Conservation (phyloP, 148 eudicot species). For the Nyssa sinensis region DNA sequence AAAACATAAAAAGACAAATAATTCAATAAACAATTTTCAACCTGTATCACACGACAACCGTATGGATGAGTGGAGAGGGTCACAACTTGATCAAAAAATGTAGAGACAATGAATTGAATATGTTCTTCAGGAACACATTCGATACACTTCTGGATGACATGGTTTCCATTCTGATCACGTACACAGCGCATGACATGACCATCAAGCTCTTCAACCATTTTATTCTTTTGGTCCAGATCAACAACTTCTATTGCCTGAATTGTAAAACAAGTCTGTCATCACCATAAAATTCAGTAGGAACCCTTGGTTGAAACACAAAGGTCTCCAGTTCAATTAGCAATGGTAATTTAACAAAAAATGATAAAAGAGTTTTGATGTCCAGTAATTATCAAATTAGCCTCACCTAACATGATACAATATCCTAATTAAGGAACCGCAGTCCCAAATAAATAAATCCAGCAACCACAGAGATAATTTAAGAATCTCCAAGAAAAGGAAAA, state of each 20-base stretch:
- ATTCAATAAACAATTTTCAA: constrained; percentile 17
- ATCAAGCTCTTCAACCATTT: constrained; percentile 93
- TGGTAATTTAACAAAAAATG: background rate
- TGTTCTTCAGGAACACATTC: constrained; percentile 97
- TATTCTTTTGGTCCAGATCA: constrained; percentile 92
- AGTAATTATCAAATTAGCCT: background rate
- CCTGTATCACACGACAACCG: constrained; percentile 99
- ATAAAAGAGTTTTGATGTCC: background rate
- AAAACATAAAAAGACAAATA: background rate
- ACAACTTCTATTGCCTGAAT: constrained; percentile 97
- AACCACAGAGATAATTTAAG: background rate
- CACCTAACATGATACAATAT: background rate
- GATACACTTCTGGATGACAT: constrained; percentile 96
- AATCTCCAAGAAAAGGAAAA: no score
- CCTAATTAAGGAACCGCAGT: background rate
- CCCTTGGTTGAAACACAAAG: background rate
- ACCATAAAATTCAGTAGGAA: background rate
- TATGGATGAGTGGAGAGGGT: constrained; percentile 97
- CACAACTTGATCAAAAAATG: constrained; percentile 94
- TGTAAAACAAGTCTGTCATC: background rate
- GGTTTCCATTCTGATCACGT: constrained; percentile 99
- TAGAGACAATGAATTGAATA: constrained; percentile 77
- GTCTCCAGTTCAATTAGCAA: background rate
- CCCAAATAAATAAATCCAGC: background rate
- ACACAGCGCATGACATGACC: constrained; percentile 97